These are phyloP conservation scores for Pseudonitzschia multiseries DNA, from an alignment of 108 stramenopile genomes.

Conservation along the genomic window DNA sequence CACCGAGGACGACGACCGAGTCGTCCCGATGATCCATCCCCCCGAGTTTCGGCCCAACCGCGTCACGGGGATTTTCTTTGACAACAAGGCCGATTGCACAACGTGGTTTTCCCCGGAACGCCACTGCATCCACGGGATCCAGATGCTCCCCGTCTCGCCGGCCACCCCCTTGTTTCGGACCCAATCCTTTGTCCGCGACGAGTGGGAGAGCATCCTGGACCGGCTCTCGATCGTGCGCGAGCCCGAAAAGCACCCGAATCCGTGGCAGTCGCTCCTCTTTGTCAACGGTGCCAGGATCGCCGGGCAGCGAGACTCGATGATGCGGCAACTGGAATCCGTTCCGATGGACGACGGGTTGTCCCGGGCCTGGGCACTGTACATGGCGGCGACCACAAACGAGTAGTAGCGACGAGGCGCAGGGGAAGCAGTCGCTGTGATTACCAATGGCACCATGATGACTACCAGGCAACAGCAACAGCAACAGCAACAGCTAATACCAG, in stretches of 20 bases:
- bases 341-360: slow-evolving; percentile 1
- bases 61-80: neutral
- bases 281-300: neutral
- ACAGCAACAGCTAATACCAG: too few relatives aligned
- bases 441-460: too few relatives aligned
- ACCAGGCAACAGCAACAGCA: too few relatives aligned
- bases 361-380: slow-evolving; percentile 4
- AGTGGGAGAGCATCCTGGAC: neutral
- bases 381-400: neutral
- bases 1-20: neutral
- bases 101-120: slow-evolving; percentile 1
- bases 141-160: neutral
- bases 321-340: neutral
- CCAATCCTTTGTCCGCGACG: neutral
- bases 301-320: neutral
- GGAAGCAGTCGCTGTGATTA: too few relatives aligned
- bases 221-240: neutral
- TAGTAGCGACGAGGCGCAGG: too few relatives aligned
- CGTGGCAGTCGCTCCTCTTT: slow-evolving; percentile 6
- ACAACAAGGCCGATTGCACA: slow-evolving; percentile 8
- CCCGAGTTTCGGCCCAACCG: neutral
- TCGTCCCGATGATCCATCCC: neutral
- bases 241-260: neutral
- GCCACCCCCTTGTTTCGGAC: neutral
- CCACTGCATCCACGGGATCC: slow-evolving; percentile 1